These are phyloP conservation scores for Sarocladium strictum DNA, from an alignment of 2,329 filamentous ascomycete genomes.

Conservation along the genomic window DNA sequence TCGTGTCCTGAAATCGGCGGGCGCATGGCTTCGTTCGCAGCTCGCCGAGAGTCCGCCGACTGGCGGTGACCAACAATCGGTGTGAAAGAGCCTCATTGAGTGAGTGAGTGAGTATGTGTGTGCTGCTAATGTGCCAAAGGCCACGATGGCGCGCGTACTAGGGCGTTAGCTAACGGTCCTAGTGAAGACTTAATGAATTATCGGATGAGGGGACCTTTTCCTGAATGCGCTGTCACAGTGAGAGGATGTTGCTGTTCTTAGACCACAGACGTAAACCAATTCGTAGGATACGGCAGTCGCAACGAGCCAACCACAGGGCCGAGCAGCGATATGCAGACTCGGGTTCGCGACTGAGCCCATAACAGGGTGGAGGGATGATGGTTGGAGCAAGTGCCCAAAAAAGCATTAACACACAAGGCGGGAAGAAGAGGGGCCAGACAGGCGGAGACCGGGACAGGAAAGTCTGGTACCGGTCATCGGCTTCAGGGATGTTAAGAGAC, in stretches of 20 bases:
- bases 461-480: slow-evolving; percentile 8
- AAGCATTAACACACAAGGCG: not conserved
- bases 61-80: slow-evolving; percentile 1
- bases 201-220: too few relatives aligned
- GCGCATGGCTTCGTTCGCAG: slow-evolving; percentile 7
- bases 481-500: not conserved
- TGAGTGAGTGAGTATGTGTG: not conserved
- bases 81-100: not conserved
- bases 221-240: too few relatives aligned
- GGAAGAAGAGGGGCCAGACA: not conserved
- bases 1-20: slow-evolving; percentile 7
- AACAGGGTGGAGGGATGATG: not conserved
- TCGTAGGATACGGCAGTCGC: not conserved
- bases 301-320: slow-evolving; percentile 7
- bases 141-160: too few relatives aligned
- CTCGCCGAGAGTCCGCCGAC: not conserved
- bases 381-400: not conserved
- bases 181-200: too few relatives aligned
- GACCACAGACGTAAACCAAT: not conserved
- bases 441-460: not conserved
- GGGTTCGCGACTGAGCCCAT: slow-evolving; percentile 4
- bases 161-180: not conserved
- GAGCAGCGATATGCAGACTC: not conserved
- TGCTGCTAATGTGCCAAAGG: too few relatives aligned
- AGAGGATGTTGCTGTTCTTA: not conserved